Evolutionary conservation across 768 basidiomycete genomes (phyloP), one percentile per base, ranked within the genome.

Genomic region (Bullera alba): DNA sequence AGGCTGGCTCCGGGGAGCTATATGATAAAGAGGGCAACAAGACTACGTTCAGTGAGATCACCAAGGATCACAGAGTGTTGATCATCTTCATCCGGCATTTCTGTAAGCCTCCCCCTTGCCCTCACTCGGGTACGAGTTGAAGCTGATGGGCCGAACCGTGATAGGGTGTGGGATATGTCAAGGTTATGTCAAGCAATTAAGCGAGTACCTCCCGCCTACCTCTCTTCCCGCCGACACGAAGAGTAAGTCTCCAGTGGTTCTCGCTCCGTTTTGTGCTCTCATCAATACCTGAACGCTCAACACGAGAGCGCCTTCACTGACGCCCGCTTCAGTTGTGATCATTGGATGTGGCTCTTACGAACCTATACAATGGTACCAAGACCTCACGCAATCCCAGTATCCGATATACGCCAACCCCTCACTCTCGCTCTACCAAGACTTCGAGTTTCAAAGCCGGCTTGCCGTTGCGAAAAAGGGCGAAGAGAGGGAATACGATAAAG

Each of bases 151-250:
- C 7, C 28, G 10, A 8, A 25, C 30, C 36, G 44, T 32, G 41
- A 16, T 46, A 64, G 62, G 58, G 62, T 64, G 62, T 43, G 46
- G 44, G 1, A 60, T 50, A 28, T 64, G 62, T 51, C 58, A 64
- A 43, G 48, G 27, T 2, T 61, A 65, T 34, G 42, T 54, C 4
- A 28, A 36, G 29, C 49, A 53, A 25, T 21, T 57, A 21, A 46
- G 38, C 0, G 34, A 36, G 21, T 37, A 44, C n/a, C 58, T 61
- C 6, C 62, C 62, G 28, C 56, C 58, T 1, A 37, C 39, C 2
- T 50, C 27, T 21, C 42, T 64, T 21, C 56, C 60, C 2, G 22
- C 46, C 14, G 56, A 41, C 5, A 60, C 54, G 10, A 39, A 37
- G 16, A 26, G 63, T 61, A 25, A 39, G 62, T 58, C 22, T 34